Evolutionary conservation across 768 basidiomycete genomes (phyloP).

Genomic region (Butyriboletus loyo): DNA sequence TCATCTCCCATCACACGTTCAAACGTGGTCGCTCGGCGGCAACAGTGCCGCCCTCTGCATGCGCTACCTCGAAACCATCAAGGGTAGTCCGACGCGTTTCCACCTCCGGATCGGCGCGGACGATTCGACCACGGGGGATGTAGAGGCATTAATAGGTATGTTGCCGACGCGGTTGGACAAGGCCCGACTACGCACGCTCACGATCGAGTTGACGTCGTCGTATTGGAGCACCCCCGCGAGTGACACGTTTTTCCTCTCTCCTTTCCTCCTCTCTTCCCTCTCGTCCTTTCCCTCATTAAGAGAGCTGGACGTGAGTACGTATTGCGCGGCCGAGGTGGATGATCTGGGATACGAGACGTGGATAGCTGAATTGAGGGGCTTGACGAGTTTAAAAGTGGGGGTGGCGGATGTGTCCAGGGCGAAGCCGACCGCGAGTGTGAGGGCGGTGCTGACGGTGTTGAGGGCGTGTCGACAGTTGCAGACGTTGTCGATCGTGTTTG

Average conservation of each 20-base stretch:
- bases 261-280: slow-evolving; percentile 13
- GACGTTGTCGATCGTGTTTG: slow-evolving; percentile 21
- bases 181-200: slow-evolving; percentile 6
- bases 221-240: slow-evolving; percentile 25
- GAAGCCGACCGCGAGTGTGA: slow-evolving; percentile 17
- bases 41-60: slow-evolving; percentile 22
- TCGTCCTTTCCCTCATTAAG: slow-evolving; percentile 12
- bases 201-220: slow-evolving; percentile 25
- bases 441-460: slow-evolving; percentile 20
- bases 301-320: slow-evolving; percentile 22
- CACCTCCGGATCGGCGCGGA: slow-evolving; percentile 24
- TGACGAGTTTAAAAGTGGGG: slow-evolving; percentile 20
- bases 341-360: slow-evolving; percentile 16
- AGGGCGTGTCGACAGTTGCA: slow-evolving; percentile 17
- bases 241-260: slow-evolving; percentile 22
- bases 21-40: slow-evolving; percentile 21
- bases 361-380: slow-evolving; percentile 7
- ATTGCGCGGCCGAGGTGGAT: slow-evolving; percentile 16
- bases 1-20: slow-evolving; percentile 14
- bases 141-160: slow-evolving; percentile 9
- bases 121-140: slow-evolving; percentile 20
- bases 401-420: slow-evolving; percentile 17
- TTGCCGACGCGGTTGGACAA: slow-evolving; percentile 15
- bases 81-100: slow-evolving; percentile 16
- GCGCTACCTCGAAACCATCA: slow-evolving; percentile 20